Evolutionary conservation across 139 green algal genomes (phyloP).

Genomic region (Edaphochlamys debaryana): DNA sequence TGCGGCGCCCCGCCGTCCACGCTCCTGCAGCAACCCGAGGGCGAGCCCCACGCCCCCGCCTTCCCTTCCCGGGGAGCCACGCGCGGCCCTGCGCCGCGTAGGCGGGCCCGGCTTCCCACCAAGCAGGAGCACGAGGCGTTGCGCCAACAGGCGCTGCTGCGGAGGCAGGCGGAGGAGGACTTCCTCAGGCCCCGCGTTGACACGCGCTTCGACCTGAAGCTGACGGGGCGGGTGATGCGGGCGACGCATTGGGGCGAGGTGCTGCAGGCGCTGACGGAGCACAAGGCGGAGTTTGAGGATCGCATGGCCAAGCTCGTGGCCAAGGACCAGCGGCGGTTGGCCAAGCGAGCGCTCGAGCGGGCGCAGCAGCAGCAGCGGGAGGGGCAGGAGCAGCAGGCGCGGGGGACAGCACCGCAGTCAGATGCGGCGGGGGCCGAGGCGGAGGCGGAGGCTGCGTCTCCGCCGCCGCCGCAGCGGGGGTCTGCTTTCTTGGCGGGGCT

Average conservation of each 20-base stretch:
- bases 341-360: no score
- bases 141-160: background rate
- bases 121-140: slow-evolving; percentile 1
- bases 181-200: no score
- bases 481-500: no score
- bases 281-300: background rate
- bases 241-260: background rate
- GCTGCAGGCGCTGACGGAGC: background rate
- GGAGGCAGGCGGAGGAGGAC: background rate
- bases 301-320: background rate
- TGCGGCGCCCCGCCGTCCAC: background rate
- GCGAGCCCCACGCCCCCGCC: no score
- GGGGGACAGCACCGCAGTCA: no score
- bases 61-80: no score
- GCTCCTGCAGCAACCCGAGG: background rate
- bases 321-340: background rate
- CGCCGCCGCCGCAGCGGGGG: no score
- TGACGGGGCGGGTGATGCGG: background rate
- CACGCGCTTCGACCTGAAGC: background rate
- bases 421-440: no score
- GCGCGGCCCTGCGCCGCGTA: no score
- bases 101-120: background rate
- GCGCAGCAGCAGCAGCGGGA: background rate
- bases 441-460: no score
- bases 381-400: background rate